A percentile compares a stretch with the other conserved stretches of the same genome.
Evolutionary conservation across 2,329 filamentous ascomycete genomes (phyloP).

Genomic region (Aspergillus tamarii): DNA sequence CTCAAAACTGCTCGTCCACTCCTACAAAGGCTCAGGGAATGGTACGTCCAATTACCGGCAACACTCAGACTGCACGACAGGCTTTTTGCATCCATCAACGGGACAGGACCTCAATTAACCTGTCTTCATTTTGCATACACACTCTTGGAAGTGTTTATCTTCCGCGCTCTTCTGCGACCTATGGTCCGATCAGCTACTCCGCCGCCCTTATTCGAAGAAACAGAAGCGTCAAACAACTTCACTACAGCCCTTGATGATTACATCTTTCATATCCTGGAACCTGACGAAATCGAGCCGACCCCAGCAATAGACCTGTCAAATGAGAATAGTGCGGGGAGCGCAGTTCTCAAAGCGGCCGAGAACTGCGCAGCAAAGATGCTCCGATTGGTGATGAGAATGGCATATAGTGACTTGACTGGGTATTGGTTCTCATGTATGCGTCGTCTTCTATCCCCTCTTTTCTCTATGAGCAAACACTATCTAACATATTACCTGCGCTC

Average conservation of each 20-base stretch:
- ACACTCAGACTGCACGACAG: constrained; percentile 17
- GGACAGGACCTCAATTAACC: constrained; percentile 10
- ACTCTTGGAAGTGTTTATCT: constrained; percentile 29
- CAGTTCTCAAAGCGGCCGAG: constrained; percentile 24
- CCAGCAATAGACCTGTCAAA: constrained; percentile 17
- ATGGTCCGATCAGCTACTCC: constrained; percentile 20
- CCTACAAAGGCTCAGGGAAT: constrained; percentile 24
- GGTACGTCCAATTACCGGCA: constrained; percentile 27
- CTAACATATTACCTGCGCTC: background rate
- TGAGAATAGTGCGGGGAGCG: constrained; percentile 17
- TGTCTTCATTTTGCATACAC: constrained; percentile 31
- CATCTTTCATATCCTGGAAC: constrained; percentile 16
- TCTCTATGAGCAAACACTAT: background rate
- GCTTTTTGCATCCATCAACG: constrained; percentile 12
- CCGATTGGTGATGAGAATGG: constrained; percentile 24
- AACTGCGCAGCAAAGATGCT: constrained; percentile 27
- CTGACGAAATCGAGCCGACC: constrained; percentile 16
- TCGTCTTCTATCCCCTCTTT: background rate
- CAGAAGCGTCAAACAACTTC: constrained; percentile 8
- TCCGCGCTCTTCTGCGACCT: constrained; percentile 29
- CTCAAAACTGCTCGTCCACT: constrained; percentile 25
- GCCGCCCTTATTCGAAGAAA: constrained; percentile 18
- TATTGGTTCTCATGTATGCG: constrained; percentile 30
- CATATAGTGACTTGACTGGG: constrained; percentile 18
- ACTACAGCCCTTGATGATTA: constrained; percentile 17